Percentiles rank a stretch among this genome's conserved stretches.
Evolutionary conservation across 1,284 basidiomycete species (phyloP).

Genomic region (Ceratobasidium sp.): DNA sequence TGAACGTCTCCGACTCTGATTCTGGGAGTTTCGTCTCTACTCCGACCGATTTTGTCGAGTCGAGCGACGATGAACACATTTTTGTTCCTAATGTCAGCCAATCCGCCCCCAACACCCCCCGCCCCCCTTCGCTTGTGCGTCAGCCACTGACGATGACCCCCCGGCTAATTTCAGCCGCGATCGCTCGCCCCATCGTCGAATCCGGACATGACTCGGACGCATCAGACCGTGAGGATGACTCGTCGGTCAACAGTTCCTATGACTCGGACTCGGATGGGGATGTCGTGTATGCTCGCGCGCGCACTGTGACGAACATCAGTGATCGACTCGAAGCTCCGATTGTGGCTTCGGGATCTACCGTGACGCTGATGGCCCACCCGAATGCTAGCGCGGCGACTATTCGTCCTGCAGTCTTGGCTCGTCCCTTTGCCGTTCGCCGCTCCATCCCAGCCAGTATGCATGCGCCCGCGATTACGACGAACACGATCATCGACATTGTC

Average conservation of each 20-base stretch:
- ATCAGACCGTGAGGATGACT: constrained; percentile 35
- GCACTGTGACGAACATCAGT: constrained; percentile 14
- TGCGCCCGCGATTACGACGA: constrained; percentile 34
- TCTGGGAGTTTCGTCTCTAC: constrained; percentile 36
- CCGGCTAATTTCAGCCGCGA: not conserved
- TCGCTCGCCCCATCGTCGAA: constrained; percentile 31
- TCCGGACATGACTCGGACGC: constrained; percentile 33
- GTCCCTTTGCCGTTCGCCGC: constrained; percentile 12
- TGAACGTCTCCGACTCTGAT: constrained; percentile 29
- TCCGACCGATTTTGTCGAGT: constrained; percentile 32
- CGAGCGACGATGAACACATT: constrained; percentile 42
- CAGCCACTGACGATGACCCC: constrained; percentile 3
- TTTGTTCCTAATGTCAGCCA: constrained; percentile 24
- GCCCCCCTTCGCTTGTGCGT: constrained; percentile 24
- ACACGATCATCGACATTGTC: constrained; percentile 31
- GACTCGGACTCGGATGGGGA: constrained; percentile 32
- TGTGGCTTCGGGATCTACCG: not conserved
- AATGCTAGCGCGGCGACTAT: constrained; percentile 33
- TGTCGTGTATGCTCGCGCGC: constrained; percentile 13
- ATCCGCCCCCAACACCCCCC: constrained; percentile 34
- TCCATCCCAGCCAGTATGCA: constrained; percentile 32
- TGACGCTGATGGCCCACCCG: constrained; percentile 15
- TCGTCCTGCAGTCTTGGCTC: constrained; percentile 21
- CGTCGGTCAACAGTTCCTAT: constrained; percentile 12
- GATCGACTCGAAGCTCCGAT: constrained; percentile 23